A percentile compares a stretch with the other conserved stretches of the same genome.
phyloP scores from a whole-genome alignment of 108 stramenopile species.

The Cyclotella cryptica region DNA sequence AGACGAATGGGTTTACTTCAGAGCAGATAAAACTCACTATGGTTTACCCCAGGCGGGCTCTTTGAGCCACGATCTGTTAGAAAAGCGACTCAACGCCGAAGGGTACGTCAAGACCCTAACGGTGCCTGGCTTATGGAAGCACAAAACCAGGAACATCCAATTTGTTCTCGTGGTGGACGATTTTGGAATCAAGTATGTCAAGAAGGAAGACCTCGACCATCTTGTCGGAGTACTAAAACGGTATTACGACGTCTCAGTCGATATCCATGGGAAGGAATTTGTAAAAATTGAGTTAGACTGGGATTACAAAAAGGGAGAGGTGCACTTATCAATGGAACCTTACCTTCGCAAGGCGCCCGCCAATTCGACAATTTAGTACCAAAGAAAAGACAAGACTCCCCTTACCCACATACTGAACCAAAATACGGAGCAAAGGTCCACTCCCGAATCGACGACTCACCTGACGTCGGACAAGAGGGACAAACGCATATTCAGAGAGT shows the following conservation, averaged over 20 bases:
- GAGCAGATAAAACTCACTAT: conserved; percentile 1
- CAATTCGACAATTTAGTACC: conserved; percentile 49
- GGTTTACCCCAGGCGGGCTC: conserved; percentile 29
- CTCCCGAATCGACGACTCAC: conserved; percentile 23
- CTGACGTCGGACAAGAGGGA: conserved; percentile 13
- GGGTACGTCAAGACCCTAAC: conserved; percentile 27
- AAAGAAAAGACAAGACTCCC: conserved; percentile 44
- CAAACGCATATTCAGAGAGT: conserved; percentile 48
- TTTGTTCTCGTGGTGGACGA: conserved; percentile 65
- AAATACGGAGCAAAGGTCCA: conserved; percentile 56
- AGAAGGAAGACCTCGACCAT: conserved; percentile 42
- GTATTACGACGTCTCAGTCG: conserved; percentile 18
- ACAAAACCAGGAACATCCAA: conserved; percentile 25
- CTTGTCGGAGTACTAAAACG: conserved; percentile 32
- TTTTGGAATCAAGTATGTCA: conserved; percentile 30
- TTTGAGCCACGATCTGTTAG: conserved; percentile 43
- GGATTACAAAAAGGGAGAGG: conserved; percentile 51
- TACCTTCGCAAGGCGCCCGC: conserved; percentile 47
- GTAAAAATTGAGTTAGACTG: conserved; percentile 50
- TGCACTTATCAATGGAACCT: conserved; percentile 58
- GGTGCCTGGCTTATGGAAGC: conserved; percentile 56
- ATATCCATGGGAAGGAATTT: conserved; percentile 36
- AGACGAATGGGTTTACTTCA: conserved; percentile 19
- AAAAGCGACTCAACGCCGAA: conserved; percentile 13
- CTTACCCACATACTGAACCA: conserved; percentile 34